A percentile compares a stretch with the other conserved stretches of the same genome.
Conservation (phyloP, 768 basidiomycete genomes). For the Mycena maculata region DNA sequence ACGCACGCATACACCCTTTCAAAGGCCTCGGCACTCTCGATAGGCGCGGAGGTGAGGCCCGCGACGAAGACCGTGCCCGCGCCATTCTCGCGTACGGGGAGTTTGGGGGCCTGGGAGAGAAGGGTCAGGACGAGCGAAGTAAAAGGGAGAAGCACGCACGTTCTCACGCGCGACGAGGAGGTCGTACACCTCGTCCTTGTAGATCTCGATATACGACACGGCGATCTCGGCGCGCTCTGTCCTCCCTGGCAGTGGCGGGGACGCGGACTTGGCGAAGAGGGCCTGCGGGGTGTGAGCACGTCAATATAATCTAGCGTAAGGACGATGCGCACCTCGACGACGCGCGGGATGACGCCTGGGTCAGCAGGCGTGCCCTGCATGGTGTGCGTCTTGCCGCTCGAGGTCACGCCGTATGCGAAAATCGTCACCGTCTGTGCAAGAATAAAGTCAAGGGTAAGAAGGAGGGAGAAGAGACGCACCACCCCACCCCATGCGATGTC, state of each 20-base stretch:
- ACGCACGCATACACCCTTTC: conserved; percentile 59
- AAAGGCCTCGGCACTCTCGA: conserved; percentile 57
- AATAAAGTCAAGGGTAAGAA: background rate
- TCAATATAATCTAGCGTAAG: too few relatives aligned
- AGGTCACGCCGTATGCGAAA: conserved; percentile 92
- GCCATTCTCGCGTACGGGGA: conserved; percentile 66
- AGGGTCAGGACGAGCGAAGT: background rate
- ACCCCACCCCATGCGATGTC: conserved; percentile 83
- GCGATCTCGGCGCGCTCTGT: conserved; percentile 48
- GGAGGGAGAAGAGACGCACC: conserved; percentile 55
- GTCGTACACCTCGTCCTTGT: conserved; percentile 92
- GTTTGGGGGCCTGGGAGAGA: conserved; percentile 61
- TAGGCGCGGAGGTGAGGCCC: conserved; percentile 57
- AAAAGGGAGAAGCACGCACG: conserved; percentile 51
- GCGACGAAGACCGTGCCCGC: conserved; percentile 66
- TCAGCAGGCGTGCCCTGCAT: conserved; percentile 84
- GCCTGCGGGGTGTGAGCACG: conserved; percentile 53
- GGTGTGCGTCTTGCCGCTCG: conserved; percentile 91
- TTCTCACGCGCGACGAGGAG: conserved; percentile 79
- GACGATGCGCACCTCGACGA: conserved; percentile 66
- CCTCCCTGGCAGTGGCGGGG: background rate
- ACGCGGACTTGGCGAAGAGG: conserved; percentile 64
- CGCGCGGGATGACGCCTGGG: conserved; percentile 89
- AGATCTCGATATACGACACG: conserved; percentile 90
- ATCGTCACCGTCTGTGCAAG: conserved; percentile 78